phyloP scores from a whole-genome alignment of 176 grass and related monocot genomes.

The Cenchrus fungigraminus region DNA sequence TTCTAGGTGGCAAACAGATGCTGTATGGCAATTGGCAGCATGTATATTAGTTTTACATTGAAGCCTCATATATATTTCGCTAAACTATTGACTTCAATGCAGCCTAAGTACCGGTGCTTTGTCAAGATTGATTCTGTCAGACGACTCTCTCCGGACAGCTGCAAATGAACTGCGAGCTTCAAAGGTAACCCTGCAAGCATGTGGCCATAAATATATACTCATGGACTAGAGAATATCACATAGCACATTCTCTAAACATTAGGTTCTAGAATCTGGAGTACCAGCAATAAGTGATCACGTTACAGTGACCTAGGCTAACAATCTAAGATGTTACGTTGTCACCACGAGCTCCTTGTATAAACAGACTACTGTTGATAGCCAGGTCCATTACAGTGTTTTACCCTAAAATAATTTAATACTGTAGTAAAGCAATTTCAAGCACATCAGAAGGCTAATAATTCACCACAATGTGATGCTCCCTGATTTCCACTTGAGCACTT shows the following conservation, averaged over 20 bases:
- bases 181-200: conserved; percentile 62
- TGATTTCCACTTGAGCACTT: conserved; percentile 1
- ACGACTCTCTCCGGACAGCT: conserved; percentile 83
- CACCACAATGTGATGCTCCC: neutral
- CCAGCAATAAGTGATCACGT: neutral
- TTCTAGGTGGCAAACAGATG: neutral
- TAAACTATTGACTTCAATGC: conserved; percentile 38
- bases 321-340: neutral
- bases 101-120: conserved; percentile 94
- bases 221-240: neutral
- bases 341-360: neutral
- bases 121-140: conserved; percentile 95
- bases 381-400: neutral
- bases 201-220: neutral
- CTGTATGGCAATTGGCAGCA: neutral
- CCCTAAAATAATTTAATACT: neutral
- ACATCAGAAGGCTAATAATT: neutral
- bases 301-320: neutral
- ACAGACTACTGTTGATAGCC: neutral
- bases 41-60: conserved; percentile 22
- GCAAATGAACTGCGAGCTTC: conserved; percentile 86
- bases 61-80: neutral
- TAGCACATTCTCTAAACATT: neutral
- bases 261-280: neutral
- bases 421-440: neutral